Evolutionary conservation across 2,329 filamentous ascomycete genomes (phyloP), one percentile per base, ranked within the genome.

Genomic region (Pyrenophora teres): DNA sequence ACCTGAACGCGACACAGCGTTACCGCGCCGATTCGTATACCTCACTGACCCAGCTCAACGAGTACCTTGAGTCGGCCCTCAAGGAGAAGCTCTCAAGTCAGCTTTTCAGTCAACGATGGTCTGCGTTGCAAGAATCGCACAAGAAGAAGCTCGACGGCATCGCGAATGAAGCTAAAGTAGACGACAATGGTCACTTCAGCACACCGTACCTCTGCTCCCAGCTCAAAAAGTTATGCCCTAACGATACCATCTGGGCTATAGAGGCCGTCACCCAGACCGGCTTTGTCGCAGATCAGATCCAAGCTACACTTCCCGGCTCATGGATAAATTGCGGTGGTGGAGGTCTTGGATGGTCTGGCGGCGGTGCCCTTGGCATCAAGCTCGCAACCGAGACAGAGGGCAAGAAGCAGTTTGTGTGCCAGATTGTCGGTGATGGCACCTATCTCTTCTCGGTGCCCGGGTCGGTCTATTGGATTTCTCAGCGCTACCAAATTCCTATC

Each of bases 241-340:
- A 72, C 27, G 85, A 88, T 59, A 89, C 89, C 0, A 88, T 93
- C 53, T 93, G 83, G 77, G 87, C 85, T 2, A 78, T 94, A 37
- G 90, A 94, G 73, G 86, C 90, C 0, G 90, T 94, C 0, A 94
- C 90, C 0, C 85, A 89, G 51, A 85, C 86, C 0, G 72, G 72
- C 0, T 81, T 85, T 23, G 85, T 92, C 0, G 80, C 84, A 21
- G 88, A 94, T 59, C 88, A 92, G 58, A 75, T 94, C 6, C 85
- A 86, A 62, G 81, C 85, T 2, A 85, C 81, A 0, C 66, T 84
- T 0, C 89, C 89, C 0, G 88, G 88, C 0, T 85, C 84, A 0
- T 92, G 87, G 87, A 84, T 93, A 64, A 92, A 92, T 70, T 92
- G 89, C 67, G 89, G 89, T 1, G 89, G 87, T 0, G 89, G 88